These are phyloP conservation scores for Sporobolomyces roseus DNA, from an alignment of 768 basidiomycete species.

Conservation along the genomic window DNA sequence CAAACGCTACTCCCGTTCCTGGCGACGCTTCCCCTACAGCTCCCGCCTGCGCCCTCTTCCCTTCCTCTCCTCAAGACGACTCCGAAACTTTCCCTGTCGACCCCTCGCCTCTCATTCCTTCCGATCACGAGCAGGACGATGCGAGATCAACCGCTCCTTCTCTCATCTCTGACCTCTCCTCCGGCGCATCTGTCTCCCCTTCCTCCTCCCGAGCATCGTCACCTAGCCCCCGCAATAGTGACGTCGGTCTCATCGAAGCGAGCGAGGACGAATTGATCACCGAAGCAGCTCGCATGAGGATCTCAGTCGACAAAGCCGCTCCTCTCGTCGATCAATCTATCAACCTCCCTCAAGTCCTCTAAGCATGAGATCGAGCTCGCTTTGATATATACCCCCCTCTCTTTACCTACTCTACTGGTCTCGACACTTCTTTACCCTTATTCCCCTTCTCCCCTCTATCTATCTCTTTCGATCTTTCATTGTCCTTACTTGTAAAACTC, in stretches of 20 bases:
- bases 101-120: slow-evolving; percentile 15
- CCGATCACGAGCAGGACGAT: slow-evolving; percentile 10
- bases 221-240: slow-evolving; percentile 11
- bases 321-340: background rate
- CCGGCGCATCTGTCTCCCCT: slow-evolving; percentile 8
- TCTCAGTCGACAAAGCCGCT: slow-evolving; percentile 9
- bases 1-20: slow-evolving; percentile 10
- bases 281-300: background rate
- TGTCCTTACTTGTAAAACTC: too few relatives aligned
- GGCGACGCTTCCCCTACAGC: slow-evolving; percentile 29
- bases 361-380: too few relatives aligned
- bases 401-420: too few relatives aligned
- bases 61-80: background rate
- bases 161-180: slow-evolving; percentile 25
- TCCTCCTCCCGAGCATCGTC: slow-evolving; percentile 12
- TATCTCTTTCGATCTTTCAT: too few relatives aligned
- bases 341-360: slow-evolving; percentile 3
- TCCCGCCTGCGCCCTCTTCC: background rate
- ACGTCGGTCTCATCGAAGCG: slow-evolving; percentile 4
- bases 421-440: too few relatives aligned
- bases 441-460: too few relatives aligned
- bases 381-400: too few relatives aligned
- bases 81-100: slow-evolving; percentile 26
- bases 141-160: slow-evolving; percentile 18
- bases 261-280: background rate